These are phyloP conservation scores for Coemansia sp. DNA, from an alignment of 192 early-diverging fungal genomes.

Conservation along the genomic window DNA sequence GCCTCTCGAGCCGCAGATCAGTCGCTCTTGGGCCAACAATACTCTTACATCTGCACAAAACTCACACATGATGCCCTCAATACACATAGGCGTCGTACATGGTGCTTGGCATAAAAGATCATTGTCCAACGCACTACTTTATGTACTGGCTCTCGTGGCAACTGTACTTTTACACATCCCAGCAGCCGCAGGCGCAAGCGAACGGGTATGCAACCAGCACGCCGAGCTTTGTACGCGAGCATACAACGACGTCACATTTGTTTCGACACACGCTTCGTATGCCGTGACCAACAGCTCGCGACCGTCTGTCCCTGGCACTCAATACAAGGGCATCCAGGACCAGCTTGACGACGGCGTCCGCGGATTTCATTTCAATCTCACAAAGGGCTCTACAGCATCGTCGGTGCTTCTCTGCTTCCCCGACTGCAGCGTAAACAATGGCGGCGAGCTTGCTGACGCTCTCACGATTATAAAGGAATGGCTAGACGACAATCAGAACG, in stretches of 20 bases:
- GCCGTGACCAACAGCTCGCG: conserved; percentile 21
- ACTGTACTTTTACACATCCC: conserved; percentile 25
- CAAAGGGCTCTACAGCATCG: conserved; percentile 26
- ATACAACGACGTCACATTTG: conserved; percentile 44
- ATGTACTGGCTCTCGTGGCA: conserved; percentile 16
- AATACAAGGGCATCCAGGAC: conserved; percentile 43
- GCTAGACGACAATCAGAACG: conserved; percentile 40
- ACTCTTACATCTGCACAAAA: not conserved
- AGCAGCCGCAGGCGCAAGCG: conserved; percentile 11
- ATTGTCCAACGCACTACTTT: conserved; percentile 9
- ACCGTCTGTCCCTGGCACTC: conserved; percentile 34
- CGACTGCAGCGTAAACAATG: conserved; percentile 42
- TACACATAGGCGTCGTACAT: not conserved
- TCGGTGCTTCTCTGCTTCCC: conserved; percentile 42
- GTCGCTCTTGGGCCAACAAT: not conserved
- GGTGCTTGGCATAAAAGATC: conserved; percentile 14
- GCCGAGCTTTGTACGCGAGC: conserved; percentile 44
- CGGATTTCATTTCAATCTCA: conserved; percentile 47
- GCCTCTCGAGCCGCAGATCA: not conserved
- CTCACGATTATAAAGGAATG: conserved; percentile 39
- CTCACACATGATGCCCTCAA: conserved; percentile 1
- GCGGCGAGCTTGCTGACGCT: conserved; percentile 36
- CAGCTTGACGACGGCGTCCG: conserved; percentile 52
- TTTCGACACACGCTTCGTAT: conserved; percentile 50
- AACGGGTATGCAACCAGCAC: conserved; percentile 40